Evolutionary conservation across 1,284 basidiomycete genomes (phyloP).

Genomic region (Irpex sp.): DNA sequence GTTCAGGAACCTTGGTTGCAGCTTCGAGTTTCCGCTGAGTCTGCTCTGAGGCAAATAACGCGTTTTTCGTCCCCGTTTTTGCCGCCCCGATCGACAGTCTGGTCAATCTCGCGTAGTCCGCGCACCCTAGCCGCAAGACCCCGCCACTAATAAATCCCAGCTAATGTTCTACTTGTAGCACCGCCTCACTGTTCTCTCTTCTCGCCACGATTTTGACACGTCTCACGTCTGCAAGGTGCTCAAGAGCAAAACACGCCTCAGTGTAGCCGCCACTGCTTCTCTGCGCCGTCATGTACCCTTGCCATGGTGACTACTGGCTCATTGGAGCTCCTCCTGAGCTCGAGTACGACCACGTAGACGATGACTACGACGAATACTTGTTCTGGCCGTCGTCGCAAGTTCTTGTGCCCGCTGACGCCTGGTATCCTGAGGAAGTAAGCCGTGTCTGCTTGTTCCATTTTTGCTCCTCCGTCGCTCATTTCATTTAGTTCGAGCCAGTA

Average conservation of each 20-base stretch:
- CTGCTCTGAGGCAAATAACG: neutral
- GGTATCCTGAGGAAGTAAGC: neutral
- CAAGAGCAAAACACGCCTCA: neutral
- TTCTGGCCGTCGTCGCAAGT: conserved; percentile 14
- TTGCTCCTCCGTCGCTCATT: too few species aligned
- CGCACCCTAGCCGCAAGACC: neutral
- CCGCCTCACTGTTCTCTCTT: neutral
- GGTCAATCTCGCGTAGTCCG: neutral
- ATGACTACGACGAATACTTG: conserved; percentile 14
- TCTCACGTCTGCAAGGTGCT: neutral
- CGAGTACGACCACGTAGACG: conserved; percentile 8
- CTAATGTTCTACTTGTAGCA: neutral
- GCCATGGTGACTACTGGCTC: neutral
- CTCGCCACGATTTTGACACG: neutral
- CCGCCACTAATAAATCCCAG: neutral
- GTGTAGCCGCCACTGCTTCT: neutral
- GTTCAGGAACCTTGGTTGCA: too few species aligned
- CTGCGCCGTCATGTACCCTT: neutral
- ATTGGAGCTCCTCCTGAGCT: neutral
- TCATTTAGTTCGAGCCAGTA: neutral
- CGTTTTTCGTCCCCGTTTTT: neutral
- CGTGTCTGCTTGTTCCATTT: neutral
- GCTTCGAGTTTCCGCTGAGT: too few species aligned
- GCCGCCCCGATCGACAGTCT: neutral
- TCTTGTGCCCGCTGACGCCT: conserved; percentile 3